Evolutionary conservation across 163 green algal species (phyloP).

Genomic region (Scenedesmus sp.): DNA sequence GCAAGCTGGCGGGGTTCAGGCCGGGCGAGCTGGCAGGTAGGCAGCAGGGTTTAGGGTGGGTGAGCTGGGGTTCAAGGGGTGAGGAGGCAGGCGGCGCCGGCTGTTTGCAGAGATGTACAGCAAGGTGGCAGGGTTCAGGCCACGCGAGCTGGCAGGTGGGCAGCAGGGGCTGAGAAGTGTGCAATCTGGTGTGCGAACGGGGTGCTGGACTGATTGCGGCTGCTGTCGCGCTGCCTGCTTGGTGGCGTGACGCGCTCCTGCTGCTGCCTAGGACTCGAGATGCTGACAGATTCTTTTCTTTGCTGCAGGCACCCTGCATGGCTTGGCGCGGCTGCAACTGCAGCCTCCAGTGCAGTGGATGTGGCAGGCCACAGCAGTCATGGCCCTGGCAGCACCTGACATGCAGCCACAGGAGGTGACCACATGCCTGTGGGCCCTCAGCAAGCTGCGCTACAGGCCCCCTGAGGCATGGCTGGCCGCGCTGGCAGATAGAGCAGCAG

Average conservation of each 20-base stretch:
- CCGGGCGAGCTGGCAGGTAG: background rate
- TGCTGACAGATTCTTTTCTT: background rate
- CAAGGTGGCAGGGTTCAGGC: background rate
- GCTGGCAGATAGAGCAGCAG: constrained; percentile 11
- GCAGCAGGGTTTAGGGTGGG: background rate
- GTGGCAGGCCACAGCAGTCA: background rate
- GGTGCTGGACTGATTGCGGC: background rate
- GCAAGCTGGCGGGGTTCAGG: constrained; percentile 10
- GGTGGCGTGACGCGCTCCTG: background rate
- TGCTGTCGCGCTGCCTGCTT: background rate
- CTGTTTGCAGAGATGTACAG: background rate
- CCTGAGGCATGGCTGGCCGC: constrained; percentile 34
- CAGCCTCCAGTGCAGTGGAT: constrained; percentile 56
- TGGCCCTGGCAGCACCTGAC: constrained; percentile 11
- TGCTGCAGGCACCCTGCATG: constrained; percentile 25
- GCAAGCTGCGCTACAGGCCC: constrained; percentile 36
- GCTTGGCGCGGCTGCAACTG: constrained; percentile 27
- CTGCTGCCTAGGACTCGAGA: too few relatives aligned
- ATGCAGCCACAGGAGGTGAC: constrained; percentile 11
- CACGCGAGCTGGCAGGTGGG: background rate
- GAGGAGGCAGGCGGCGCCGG: too few relatives aligned
- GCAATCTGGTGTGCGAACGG: background rate
- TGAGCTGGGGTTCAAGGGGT: background rate
- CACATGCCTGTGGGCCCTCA: constrained; percentile 42
- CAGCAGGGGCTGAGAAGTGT: background rate